These are phyloP conservation scores for Lachnellula occidentalis DNA, from an alignment of 2,329 filamentous ascomycete species.

Conservation along the genomic window DNA sequence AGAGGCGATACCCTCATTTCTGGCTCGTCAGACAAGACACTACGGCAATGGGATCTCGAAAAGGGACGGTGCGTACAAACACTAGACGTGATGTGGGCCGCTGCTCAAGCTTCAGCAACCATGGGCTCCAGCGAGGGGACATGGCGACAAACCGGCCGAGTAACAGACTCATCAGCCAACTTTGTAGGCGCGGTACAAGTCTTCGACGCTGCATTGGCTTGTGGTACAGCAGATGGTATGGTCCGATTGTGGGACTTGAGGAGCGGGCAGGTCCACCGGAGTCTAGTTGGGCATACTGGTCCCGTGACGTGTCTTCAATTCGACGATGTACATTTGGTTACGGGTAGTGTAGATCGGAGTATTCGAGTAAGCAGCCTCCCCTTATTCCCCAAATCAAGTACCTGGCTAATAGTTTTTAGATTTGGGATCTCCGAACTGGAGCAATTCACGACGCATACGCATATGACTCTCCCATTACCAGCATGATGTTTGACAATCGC, in stretches of 20 bases:
- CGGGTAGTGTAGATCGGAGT: constrained; percentile 85
- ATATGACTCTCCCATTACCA: constrained; percentile 85
- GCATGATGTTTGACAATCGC: constrained; percentile 94
- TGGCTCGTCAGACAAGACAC: constrained; percentile 92
- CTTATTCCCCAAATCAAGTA: neutral
- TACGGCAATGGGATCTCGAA: constrained; percentile 95
- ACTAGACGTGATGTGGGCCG: constrained; percentile 95
- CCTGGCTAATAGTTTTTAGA: constrained; percentile 50
- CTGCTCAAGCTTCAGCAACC: constrained; percentile 76
- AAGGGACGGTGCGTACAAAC: constrained; percentile 98
- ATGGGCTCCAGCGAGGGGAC: constrained; percentile 54
- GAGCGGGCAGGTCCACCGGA: constrained; percentile 94
- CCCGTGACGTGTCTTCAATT: constrained; percentile 94
- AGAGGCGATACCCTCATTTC: constrained; percentile 85
- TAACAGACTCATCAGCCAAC: constrained; percentile 66
- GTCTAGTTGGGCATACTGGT: constrained; percentile 90
- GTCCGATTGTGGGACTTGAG: constrained; percentile 94
- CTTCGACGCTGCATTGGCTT: constrained; percentile 91
- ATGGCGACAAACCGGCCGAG: constrained; percentile 68
- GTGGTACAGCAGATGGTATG: constrained; percentile 96
- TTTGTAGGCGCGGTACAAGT: constrained; percentile 94
- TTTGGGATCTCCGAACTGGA: constrained; percentile 96
- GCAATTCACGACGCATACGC: constrained; percentile 95
- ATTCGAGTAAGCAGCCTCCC: constrained; percentile 66
- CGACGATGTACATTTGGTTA: constrained; percentile 91